Evolutionary conservation across 768 basidiomycete genomes (phyloP).

Genomic region (Bullera alba): DNA sequence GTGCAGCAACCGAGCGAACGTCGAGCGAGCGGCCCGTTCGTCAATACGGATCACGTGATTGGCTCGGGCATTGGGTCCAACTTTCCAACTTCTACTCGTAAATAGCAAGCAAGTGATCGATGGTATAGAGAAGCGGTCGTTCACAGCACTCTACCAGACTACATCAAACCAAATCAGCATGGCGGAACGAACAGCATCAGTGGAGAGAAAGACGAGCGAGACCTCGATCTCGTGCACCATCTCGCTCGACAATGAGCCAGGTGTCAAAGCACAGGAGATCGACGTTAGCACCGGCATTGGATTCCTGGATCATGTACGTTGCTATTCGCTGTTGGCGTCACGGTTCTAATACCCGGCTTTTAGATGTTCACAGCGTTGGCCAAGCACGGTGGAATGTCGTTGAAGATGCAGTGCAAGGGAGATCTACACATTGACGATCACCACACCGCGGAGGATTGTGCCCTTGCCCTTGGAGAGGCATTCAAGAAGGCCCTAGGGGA

Average conservation of each 20-base stretch:
- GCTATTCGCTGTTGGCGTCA: not conserved
- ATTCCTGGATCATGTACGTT: conserved; percentile 89
- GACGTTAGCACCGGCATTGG: conserved; percentile 89
- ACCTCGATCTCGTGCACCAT: conserved; percentile 78
- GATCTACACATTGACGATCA: conserved; percentile 98
- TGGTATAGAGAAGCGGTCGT: too few relatives aligned
- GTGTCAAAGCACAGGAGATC: conserved; percentile 64
- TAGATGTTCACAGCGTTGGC: conserved; percentile 98
- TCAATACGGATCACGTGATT: too few relatives aligned
- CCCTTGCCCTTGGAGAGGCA: conserved; percentile 53
- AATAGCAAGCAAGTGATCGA: too few relatives aligned
- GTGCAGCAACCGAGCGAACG: too few relatives aligned
- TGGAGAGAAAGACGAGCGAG: conserved; percentile 82
- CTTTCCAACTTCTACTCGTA: too few relatives aligned
- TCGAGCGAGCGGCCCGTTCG: too few relatives aligned
- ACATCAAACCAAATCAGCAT: too few relatives aligned
- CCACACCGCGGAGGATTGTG: conserved; percentile 89
- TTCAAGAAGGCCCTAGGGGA: conserved; percentile 95
- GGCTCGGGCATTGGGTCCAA: too few relatives aligned
- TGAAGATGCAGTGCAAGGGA: conserved; percentile 83
- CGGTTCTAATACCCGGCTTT: not conserved
- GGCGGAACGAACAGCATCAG: conserved; percentile 46
- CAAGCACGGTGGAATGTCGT: conserved; percentile 90
- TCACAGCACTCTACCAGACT: too few relatives aligned
- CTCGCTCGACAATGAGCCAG: conserved; percentile 69